phyloP scores from a whole-genome alignment of 2,329 filamentous ascomycete genomes.

The Colletotrichum caudatum region DNA sequence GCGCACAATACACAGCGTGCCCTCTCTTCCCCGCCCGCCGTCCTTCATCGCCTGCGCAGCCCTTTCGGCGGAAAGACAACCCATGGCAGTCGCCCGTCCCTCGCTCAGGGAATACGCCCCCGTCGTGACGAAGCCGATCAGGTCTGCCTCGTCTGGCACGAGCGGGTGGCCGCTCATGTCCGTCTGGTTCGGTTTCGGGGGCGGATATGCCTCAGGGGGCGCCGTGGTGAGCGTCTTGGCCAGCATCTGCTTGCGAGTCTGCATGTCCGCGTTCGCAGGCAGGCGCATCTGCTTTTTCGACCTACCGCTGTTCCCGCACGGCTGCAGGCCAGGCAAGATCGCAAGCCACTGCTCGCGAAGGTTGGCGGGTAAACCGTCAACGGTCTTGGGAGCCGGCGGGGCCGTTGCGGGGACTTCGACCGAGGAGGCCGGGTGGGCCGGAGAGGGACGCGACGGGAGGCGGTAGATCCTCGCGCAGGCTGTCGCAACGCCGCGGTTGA shows the following conservation, averaged over 20 bases:
- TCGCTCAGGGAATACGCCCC: slow-evolving; percentile 85
- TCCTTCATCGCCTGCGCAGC: slow-evolving; percentile 58
- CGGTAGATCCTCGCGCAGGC: slow-evolving; percentile 87
- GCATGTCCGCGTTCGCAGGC: slow-evolving; percentile 47
- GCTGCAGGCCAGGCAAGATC: slow-evolving; percentile 53
- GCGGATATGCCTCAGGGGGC: slow-evolving; percentile 51
- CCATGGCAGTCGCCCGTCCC: slow-evolving; percentile 82
- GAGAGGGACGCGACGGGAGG: slow-evolving; percentile 66
- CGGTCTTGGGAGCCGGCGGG: slow-evolving; percentile 43
- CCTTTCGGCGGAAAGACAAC: slow-evolving; percentile 72
- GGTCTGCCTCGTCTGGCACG: slow-evolving; percentile 79
- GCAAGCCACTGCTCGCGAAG: slow-evolving; percentile 80
- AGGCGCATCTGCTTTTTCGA: slow-evolving; percentile 46
- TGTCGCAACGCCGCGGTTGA: slow-evolving; percentile 76
- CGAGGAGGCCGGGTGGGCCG: slow-evolving; percentile 47
- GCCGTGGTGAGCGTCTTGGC: slow-evolving; percentile 62
- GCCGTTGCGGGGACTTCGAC: slow-evolving; percentile 62
- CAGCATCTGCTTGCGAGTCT: slow-evolving; percentile 57
- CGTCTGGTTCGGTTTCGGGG: slow-evolving; percentile 51
- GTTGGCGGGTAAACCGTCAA: slow-evolving; percentile 54
- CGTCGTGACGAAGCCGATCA: slow-evolving; percentile 91
- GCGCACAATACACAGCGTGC: slow-evolving; percentile 80
- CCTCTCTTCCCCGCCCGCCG: slow-evolving; percentile 50
- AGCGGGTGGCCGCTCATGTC: slow-evolving; percentile 68
- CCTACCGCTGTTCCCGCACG: slow-evolving; percentile 40